Base-by-base conservation (phyloP, 169 alveolate species). In the Plasmodium malariae region DNA sequence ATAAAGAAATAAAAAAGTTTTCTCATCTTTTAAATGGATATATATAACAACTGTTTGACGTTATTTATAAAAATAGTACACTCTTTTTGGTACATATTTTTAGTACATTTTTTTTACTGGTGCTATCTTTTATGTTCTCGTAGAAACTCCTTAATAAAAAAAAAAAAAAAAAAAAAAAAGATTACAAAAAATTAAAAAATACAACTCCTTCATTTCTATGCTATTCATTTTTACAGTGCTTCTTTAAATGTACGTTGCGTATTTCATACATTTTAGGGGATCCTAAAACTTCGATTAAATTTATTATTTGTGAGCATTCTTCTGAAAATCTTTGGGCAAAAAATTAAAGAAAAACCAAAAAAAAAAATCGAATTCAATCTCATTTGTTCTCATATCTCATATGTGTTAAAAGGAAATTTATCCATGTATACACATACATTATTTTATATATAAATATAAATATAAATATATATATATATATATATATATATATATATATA, bases 281-380 rank as follows among this genome's bases (percentile, higher is more conserved):
- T 17, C 91, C 91, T n/a, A 83, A 14, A 45, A 83, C 91, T 36
- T 83, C 91, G 67, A 83, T 83, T 36, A 83, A 49, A 54, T 83
- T 83, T 67, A 83, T 67, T 24, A 83, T 83, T 43, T 83, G 91
- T n/a, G 91, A 83, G 54, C 91, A 83, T 60, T 83, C 91, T 67
- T 83, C 91, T 37, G 91, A 83, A 36, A 34, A 51, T 59, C 91
- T 83, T 34, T 67, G 43, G 5, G 51, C 48, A 26, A 62, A 62
- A 32, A 62, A 62, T 6, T 12, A 36, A 34, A 63, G 9, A 14
- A 63, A 63, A 36, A 65, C n/a, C 2, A 51, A 51, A 51, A 9
- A n/a, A 51, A 51, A 51, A 9, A 51, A n/a, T 12, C 21, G 3
- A 12, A 17, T 51, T 51, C 21, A 65, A 30, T 62, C 14, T 62